Evolutionary conservation across 768 basidiomycete genomes (phyloP), one percentile per base, ranked within the genome.

Genomic region (Suillus sp.): DNA sequence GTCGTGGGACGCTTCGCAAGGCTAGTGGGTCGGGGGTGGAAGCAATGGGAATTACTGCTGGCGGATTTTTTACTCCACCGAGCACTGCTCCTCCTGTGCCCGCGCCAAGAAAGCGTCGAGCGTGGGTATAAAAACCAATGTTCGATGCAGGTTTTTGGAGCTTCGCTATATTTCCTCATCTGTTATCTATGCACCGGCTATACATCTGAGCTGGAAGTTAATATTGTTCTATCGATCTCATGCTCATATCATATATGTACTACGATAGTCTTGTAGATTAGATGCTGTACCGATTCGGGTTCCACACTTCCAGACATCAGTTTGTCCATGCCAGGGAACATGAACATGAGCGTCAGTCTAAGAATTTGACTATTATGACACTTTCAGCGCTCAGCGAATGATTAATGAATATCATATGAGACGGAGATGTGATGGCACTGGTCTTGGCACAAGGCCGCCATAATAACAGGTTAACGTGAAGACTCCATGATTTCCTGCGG

Each of bases 21-120:
- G 75, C 83, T 50, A 80, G 82, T 59, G 92, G 89, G 18, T 85
- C 90, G 25, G 89, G 85, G 35, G 92, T 93, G 62, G 89, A 91
- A 76, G 88, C 91, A 32, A 72, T 89, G 51, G 83, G 91, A 20
- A 80, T 94, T 53, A 92, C 89, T 37, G 92, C 91, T 38, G 81
- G 81, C 25, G 93, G 92, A 0, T 93, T 93, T 72, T 94, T 94
- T 73, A 78, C 81, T 14, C 79, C 90, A 4, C 87, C 89, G 11
- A 61, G 69, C 48, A 65, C 70, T 2, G 70, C 75, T 45, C 73
- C 77, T 13, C 69, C 73, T 7, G 71, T 74, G 5, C 72, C 74
- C 37, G 57, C 66, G 32, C 18, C 56, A n/a, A 40, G 3, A 13
- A 40, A 57, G 6, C 56, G 38, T 27, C 56, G 27, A 57, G 38